These are phyloP conservation scores for Trifolium dubium DNA, from an alignment of 306 rosid species.

Conservation along the genomic window DNA sequence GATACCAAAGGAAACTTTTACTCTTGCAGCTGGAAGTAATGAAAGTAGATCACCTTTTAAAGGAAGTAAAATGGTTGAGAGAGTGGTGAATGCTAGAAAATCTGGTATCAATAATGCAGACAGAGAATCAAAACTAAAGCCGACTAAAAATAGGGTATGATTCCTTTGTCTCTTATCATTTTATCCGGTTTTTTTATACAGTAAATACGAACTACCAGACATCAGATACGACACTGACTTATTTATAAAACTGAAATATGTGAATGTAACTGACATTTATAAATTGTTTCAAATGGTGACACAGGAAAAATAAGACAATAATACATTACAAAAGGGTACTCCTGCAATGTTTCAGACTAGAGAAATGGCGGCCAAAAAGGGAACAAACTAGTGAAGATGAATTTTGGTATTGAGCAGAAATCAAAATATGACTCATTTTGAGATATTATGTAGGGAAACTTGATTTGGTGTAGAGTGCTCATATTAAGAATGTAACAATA, in stretches of 20 bases:
- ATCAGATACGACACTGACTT: too few relatives aligned
- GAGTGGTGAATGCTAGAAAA: constrained; percentile 77
- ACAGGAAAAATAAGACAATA: constrained; percentile 33
- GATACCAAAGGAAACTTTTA: constrained; percentile 31
- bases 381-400: background rate
- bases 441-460: background rate
- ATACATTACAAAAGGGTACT: background rate
- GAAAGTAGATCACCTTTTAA: constrained; percentile 47
- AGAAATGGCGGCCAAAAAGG: too few relatives aligned
- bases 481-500: background rate
- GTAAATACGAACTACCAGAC: background rate
- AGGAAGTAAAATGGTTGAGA: constrained; percentile 91
- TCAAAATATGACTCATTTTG: background rate
- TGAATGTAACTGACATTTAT: background rate
- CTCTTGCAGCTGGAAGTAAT: constrained; percentile 28
- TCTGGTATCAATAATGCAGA: constrained; percentile 40
- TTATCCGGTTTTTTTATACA: background rate
- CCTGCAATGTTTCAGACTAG: too few relatives aligned
- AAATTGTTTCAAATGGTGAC: constrained; percentile 1
- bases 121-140: constrained; percentile 45
- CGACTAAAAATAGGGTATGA: constrained; percentile 45
- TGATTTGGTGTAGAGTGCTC: background rate
- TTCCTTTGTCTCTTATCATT: background rate
- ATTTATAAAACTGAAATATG: too few relatives aligned
- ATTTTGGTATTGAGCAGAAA: too few relatives aligned